phyloP scores from a whole-genome alignment of 192 early-diverging fungal genomes.

The Backusella tuberculispora region DNA sequence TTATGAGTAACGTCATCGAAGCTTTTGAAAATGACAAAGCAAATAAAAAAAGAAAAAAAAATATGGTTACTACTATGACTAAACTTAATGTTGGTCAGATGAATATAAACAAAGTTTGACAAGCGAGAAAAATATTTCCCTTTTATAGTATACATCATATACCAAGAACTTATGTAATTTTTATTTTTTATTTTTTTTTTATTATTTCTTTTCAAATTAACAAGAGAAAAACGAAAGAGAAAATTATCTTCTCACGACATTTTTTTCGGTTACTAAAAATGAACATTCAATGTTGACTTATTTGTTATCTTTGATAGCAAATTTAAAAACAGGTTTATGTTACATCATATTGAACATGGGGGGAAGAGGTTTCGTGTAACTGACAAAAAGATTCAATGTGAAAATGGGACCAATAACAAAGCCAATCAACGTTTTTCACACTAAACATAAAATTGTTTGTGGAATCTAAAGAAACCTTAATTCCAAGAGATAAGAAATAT shows the following conservation, averaged over 20 bases:
- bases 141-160: background rate
- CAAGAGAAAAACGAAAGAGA: background rate
- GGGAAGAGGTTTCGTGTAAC: background rate
- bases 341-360: background rate
- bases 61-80: background rate
- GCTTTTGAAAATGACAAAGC: conserved; percentile 7
- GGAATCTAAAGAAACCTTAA: conserved; percentile 9
- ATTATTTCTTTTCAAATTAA: background rate
- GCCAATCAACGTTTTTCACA: background rate
- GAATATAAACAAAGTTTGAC: conserved; percentile 6
- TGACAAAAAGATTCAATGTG: background rate
- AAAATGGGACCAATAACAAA: conserved; percentile 9
- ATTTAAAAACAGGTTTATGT: background rate
- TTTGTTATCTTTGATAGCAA: conserved; percentile 5
- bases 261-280: conserved; percentile 1
- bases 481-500: background rate
- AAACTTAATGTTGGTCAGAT: conserved; percentile 5
- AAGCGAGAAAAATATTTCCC: background rate
- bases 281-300: conserved; percentile 8
- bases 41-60: background rate
- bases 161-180: background rate
- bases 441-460: conserved; percentile 6
- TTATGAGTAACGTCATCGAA: background rate
- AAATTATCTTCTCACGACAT: background rate
- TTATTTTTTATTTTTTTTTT: background rate